Percentiles rank a stretch among this genome's conserved stretches.
Evolutionary conservation across 257 asterid genomes (phyloP).

Genomic region (Forsythia suspensa): DNA sequence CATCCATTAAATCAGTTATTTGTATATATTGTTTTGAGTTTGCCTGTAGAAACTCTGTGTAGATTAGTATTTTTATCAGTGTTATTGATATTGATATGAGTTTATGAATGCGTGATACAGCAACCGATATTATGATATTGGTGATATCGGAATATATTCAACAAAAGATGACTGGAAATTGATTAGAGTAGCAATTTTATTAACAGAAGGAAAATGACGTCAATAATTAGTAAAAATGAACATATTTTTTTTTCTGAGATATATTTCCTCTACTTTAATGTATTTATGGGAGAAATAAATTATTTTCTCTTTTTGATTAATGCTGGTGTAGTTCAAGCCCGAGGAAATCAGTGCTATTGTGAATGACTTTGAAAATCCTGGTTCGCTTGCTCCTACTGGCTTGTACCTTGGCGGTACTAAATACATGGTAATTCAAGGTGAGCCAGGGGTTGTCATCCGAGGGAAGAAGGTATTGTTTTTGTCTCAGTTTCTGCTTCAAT

Average conservation of each 20-base stretch:
- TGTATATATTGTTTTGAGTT: not conserved
- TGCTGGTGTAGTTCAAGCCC: constrained; percentile 51
- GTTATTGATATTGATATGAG: constrained; percentile 2
- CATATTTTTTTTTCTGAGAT: not conserved
- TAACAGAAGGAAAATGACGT: not conserved
- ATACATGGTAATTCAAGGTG: constrained; percentile 82
- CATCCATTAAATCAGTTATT: not conserved
- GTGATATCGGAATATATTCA: not conserved
- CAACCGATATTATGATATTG: not conserved
- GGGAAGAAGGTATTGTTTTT: constrained; percentile 68
- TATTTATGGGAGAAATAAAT: constrained; percentile 12
- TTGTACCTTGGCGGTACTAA: constrained; percentile 64
- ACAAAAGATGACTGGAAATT: not conserved
- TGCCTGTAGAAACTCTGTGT: not conserved
- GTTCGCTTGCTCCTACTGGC: constrained; percentile 76
- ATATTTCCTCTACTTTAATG: not conserved
- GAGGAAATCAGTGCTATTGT: constrained; percentile 53
- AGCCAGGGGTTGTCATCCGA: constrained; percentile 63
- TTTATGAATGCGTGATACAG: not conserved
- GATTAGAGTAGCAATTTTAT: not conserved
- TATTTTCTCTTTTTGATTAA: not conserved
- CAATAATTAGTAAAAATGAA: not conserved
- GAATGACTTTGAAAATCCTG: constrained; percentile 60
- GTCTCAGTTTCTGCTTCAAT: not conserved
- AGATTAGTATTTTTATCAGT: not conserved